phyloP scores from a whole-genome alignment of 2,329 filamentous ascomycete species.

The Ophiocordyceps camponoti-floridani region DNA sequence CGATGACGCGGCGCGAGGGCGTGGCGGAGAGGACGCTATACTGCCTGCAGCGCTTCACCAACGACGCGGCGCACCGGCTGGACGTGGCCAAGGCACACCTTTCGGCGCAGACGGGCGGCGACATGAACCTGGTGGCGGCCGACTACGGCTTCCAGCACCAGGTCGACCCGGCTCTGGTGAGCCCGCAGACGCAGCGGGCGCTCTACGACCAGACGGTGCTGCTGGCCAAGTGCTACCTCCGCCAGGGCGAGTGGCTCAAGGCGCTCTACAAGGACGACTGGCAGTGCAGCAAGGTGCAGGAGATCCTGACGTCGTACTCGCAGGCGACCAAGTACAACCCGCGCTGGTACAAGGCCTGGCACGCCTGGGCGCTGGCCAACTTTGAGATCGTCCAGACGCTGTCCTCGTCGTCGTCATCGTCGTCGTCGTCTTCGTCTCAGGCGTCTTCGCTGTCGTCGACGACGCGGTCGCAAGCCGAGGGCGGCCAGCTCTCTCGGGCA shows the following conservation, averaged over 20 bases:
- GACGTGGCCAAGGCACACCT: slow-evolving; percentile 35
- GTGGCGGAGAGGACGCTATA: slow-evolving; percentile 37
- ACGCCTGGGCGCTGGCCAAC: slow-evolving; percentile 94
- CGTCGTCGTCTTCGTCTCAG: background rate
- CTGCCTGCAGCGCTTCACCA: slow-evolving; percentile 42
- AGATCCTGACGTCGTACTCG: slow-evolving; percentile 79
- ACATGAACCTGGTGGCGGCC: slow-evolving; percentile 19
- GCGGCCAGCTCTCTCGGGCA: slow-evolving; percentile 23
- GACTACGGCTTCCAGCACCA: slow-evolving; percentile 33
- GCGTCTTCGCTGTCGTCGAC: background rate
- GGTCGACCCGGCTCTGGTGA: slow-evolving; percentile 24
- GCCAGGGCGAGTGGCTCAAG: slow-evolving; percentile 92
- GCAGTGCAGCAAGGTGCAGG: slow-evolving; percentile 70
- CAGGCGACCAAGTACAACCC: slow-evolving; percentile 89
- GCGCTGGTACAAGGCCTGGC: slow-evolving; percentile 98
- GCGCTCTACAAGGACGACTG: slow-evolving; percentile 73
- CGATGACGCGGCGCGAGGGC: slow-evolving; percentile 20
- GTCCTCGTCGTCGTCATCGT: slow-evolving; percentile 23
- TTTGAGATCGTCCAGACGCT: slow-evolving; percentile 91
- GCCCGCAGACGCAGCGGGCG: slow-evolving; percentile 30
- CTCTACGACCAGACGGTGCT: slow-evolving; percentile 48
- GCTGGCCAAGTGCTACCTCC: slow-evolving; percentile 86
- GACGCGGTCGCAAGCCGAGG: slow-evolving; percentile 26
- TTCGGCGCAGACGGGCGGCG: slow-evolving; percentile 25
- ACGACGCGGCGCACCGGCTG: slow-evolving; percentile 35